A percentile compares a stretch with the other conserved stretches of the same genome.
phyloP scores from a whole-genome alignment of 768 basidiomycete species.

The Ramaria rubella region DNA sequence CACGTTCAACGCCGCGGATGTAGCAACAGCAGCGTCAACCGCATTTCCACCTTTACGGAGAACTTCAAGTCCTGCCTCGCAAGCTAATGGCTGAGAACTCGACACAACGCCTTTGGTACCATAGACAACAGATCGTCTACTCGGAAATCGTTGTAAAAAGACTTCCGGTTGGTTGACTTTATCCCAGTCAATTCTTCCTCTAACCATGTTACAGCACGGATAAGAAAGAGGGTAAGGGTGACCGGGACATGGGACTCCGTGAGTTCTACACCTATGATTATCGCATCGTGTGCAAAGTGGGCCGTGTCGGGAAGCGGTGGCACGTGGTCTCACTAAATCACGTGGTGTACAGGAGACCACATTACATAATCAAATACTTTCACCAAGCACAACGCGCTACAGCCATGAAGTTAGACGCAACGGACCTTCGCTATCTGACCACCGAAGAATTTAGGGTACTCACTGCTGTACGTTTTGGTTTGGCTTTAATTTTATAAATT shows the following conservation, averaged over 20 bases:
- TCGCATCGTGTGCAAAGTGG: neutral
- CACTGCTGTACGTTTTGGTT: slow-evolving; percentile 58
- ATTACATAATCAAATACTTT: neutral
- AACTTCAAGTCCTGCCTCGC: slow-evolving; percentile 88
- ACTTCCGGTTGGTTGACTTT: slow-evolving; percentile 65
- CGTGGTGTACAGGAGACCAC: too few relatives aligned
- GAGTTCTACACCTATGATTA: too few relatives aligned
- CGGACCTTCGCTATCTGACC: slow-evolving; percentile 88
- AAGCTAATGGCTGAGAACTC: slow-evolving; percentile 86
- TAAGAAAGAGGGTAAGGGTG: neutral
- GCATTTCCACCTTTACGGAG: slow-evolving; percentile 93
- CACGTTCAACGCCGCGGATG: slow-evolving; percentile 86
- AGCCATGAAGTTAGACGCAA: slow-evolving; percentile 87
- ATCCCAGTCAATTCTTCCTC: slow-evolving; percentile 38
- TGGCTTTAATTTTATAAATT: neutral
- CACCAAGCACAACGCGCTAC: neutral
- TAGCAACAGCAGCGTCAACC: slow-evolving; percentile 93
- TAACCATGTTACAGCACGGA: neutral
- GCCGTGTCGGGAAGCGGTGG: neutral
- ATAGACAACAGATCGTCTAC: slow-evolving; percentile 81
- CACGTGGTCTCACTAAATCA: slow-evolving; percentile 1
- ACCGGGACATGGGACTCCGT: neutral
- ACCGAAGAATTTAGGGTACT: slow-evolving; percentile 94
- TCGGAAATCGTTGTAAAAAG: slow-evolving; percentile 65
- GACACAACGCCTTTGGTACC: slow-evolving; percentile 84